phyloP scores from a whole-genome alignment of 352 stramenopile species.

The Phytophthora pistaciae region DNA sequence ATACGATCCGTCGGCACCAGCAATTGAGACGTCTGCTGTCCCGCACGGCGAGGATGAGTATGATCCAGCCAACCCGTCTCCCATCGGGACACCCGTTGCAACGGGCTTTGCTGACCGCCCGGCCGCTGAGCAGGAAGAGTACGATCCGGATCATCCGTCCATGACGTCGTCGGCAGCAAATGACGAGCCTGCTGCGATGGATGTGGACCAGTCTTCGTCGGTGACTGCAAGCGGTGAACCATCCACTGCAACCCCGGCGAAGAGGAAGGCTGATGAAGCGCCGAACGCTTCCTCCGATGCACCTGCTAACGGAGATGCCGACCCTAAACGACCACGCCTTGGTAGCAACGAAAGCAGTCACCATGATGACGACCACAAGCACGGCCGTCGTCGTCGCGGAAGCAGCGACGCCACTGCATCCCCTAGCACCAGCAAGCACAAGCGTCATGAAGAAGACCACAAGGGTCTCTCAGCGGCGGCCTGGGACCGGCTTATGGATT shows the following conservation, averaged over 20 bases:
- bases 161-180: conserved; percentile 20
- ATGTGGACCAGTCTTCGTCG: conserved; percentile 22
- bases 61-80: conserved; percentile 45
- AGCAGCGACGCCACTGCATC: conserved; percentile 35
- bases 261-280: conserved; percentile 35
- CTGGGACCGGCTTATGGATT: conserved; percentile 84
- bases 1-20: conserved; percentile 23
- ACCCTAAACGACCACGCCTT: conserved; percentile 33
- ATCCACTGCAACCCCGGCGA: conserved; percentile 23
- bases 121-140: conserved; percentile 39
- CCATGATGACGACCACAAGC: conserved; percentile 26
- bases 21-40: conserved; percentile 6
- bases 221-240: conserved; percentile 2
- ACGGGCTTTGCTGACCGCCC: conserved; percentile 1
- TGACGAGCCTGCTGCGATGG: conserved; percentile 25
- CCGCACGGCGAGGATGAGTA: conserved; percentile 52
- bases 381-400: conserved; percentile 33
- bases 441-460: conserved; percentile 43
- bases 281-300: conserved; percentile 3
- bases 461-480: conserved; percentile 68
- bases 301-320: conserved; percentile 13
- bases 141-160: conserved; percentile 52
- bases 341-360: conserved; percentile 18
- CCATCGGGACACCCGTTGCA: conserved; percentile 22
- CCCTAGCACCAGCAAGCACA: conserved; percentile 22